Percentiles rank a stretch among this genome's conserved stretches.
phyloP scores from a whole-genome alignment of 2,329 filamentous ascomycete genomes.

The Albifimbria verrucaria region DNA sequence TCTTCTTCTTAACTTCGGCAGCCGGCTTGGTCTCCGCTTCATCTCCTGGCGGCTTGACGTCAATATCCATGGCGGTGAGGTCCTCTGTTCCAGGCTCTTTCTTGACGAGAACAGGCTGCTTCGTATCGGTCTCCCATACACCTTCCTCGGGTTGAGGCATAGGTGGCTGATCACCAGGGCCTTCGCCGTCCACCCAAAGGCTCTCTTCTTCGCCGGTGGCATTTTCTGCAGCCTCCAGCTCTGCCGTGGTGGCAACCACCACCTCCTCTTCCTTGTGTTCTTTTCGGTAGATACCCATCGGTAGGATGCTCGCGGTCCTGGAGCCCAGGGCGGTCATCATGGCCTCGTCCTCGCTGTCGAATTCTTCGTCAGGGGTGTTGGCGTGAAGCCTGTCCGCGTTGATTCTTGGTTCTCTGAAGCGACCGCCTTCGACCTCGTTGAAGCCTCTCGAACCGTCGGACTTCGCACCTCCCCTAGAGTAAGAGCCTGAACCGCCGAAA shows the following conservation, averaged over 20 bases:
- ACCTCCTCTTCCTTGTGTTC: slow-evolving; percentile 53
- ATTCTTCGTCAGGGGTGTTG: slow-evolving; percentile 39
- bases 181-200: slow-evolving; percentile 40
- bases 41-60: slow-evolving; percentile 20
- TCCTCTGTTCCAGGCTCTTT: slow-evolving; percentile 40
- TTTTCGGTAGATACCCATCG: slow-evolving; percentile 54
- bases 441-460: slow-evolving; percentile 25
- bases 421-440: slow-evolving; percentile 26
- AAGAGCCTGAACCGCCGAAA: slow-evolving; percentile 19
- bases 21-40: slow-evolving; percentile 19
- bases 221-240: slow-evolving; percentile 53
- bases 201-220: slow-evolving; percentile 41
- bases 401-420: slow-evolving; percentile 44
- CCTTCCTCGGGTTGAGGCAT: slow-evolving; percentile 30
- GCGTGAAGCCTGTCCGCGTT: slow-evolving; percentile 54
- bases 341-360: slow-evolving; percentile 42
- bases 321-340: slow-evolving; percentile 33
- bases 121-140: slow-evolving; percentile 41
- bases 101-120: slow-evolving; percentile 37
- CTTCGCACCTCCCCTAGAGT: slow-evolving; percentile 21
- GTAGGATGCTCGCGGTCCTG: slow-evolving; percentile 35
- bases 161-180: slow-evolving; percentile 19
- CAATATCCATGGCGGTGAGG: slow-evolving; percentile 38
- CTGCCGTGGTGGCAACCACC: slow-evolving; percentile 53
- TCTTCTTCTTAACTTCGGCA: slow-evolving; percentile 22